A percentile compares a stretch with the other conserved stretches of the same genome.
Evolutionary conservation across 768 basidiomycete genomes (phyloP).

Genomic region (Tylopilus vinaceipallidus): DNA sequence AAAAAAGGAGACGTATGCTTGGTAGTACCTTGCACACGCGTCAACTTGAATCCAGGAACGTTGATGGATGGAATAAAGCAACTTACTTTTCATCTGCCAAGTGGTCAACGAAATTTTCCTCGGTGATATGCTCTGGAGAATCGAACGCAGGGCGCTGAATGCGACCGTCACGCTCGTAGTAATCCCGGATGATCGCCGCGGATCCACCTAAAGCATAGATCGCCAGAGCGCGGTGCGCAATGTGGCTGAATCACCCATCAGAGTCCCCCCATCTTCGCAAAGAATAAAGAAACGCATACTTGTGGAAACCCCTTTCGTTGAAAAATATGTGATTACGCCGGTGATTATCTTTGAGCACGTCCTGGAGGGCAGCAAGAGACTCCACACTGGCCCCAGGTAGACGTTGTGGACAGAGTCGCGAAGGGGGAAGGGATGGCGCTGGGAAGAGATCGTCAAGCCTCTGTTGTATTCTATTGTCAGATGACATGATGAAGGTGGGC

Average conservation of each 20-base stretch:
- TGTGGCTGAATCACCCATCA: constrained; percentile 17
- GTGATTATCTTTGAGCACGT: constrained; percentile 48
- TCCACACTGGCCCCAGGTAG: constrained; percentile 24
- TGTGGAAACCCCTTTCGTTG: constrained; percentile 47
- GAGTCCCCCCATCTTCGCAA: too few species aligned
- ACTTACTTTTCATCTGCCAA: constrained; percentile 28
- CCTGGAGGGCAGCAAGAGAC: constrained; percentile 23
- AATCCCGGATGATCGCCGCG: constrained; percentile 22
- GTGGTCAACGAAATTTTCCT: constrained; percentile 23
- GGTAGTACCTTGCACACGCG: constrained; percentile 21
- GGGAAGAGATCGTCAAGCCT: constrained; percentile 25
- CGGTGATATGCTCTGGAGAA: constrained; percentile 24
- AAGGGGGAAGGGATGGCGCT: constrained; percentile 25
- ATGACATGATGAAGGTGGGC: constrained; percentile 9
- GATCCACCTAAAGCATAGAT: constrained; percentile 28
- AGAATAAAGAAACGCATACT: constrained; percentile 34
- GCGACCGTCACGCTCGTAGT: constrained; percentile 22
- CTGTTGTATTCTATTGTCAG: background rate
- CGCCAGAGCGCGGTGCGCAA: constrained; percentile 30
- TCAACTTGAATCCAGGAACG: too few species aligned
- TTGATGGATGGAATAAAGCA: too few species aligned
- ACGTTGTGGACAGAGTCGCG: constrained; percentile 25
- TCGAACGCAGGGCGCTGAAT: constrained; percentile 24
- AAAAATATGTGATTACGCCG: constrained; percentile 48
- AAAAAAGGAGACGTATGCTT: constrained; percentile 29